Evolutionary conservation across 2,329 filamentous ascomycete genomes (phyloP), one percentile per base, ranked within the genome.

Genomic region (Bimuria novae-zelandiae): DNA sequence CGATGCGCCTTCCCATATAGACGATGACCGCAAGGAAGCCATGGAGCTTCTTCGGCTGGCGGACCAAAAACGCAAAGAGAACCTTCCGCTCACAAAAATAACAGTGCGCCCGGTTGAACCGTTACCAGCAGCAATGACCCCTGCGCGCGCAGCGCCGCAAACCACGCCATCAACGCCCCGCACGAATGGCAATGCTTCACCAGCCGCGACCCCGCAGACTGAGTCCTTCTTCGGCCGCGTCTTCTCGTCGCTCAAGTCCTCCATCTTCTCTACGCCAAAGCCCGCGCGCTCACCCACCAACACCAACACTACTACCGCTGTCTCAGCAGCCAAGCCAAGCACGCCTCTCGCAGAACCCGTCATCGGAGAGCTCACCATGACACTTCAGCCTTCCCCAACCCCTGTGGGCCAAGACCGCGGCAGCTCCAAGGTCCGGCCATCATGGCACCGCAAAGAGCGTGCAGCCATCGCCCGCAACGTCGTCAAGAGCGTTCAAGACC

Each of bases 361-460:
- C 47, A 30, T 49, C 19, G 39, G 47, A 17, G 47, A 42, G 5
- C 8, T 68, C 7, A 68, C 65, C 0, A 63, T 65, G 52, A 44
- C 47, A 2, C 62, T 69, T 7, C 63, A 65, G 0, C 52, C 62
- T 8, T 62, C 64, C 21, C 67, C 67, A 7, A 68, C 67, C 14
- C 63, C 66, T 12, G 52, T 70, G 4, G 65, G 66, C 33, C 62
- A 70, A 49, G 12, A 17, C 16, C 67, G 63, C 25, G 39, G 55
- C 33, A 60, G 58, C 55, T 54, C 56, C 3, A 53, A 48, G 10
- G 46, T 32, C 17, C 63, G 59, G 55, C 36, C 17, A 1, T 62
- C 54, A 48, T 60, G 56, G 40, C 59, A 52, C 17, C n/a, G n/a
- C n/a, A n/a, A n/a, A n/a, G 55, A 54, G 16, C 32, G 32, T 10